Base-by-base conservation (phyloP, 225 moss, liverwort and hornwort genomes). In the Pleurozium schreberi region DNA sequence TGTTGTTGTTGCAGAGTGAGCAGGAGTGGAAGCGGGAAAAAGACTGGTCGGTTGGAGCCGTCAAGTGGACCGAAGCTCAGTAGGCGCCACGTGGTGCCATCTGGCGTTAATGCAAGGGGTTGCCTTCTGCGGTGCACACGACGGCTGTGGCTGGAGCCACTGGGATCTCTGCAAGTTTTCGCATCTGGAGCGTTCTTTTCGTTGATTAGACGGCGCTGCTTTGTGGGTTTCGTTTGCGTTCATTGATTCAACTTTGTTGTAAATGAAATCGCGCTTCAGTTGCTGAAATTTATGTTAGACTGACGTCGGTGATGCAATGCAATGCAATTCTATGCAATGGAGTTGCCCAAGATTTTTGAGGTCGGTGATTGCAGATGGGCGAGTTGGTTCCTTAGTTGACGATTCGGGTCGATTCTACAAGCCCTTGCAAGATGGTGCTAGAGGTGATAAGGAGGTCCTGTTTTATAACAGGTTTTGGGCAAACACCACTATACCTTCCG, bases 331-430 rank as follows among this genome's bases (percentile, higher is more conserved):
- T n/a, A 14, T 14, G 42, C 10, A 73, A 17, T 43, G 43, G 15
- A 5, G 26, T 42, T 70, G 70, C 70, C 16, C 26, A 70, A 42
- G 69, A 0, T 9, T 69, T 40, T 10, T 0, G 69, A 40, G 69
- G n/a, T 40, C 14, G 66, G 20, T 43, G n/a, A 10, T 27, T 42
- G 70, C 27, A 43, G 96, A 93, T 64, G 97, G 96, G 69, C 90
- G 92, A 75, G 86, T 93, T 45, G 95, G 95, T 80, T 95, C 97
- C 40, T 84, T 94, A 38, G 85, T 95, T 12, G 99, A 99, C 74
- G 96, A 95, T 80, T 93, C 95, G 18, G 97, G 97, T 81, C 95
- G 90, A 40, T 99, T 97, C 84, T 97, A 96, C 90, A 97, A 99
- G 94, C 99, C 99, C 33, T 90, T 97, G 90, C 96, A 96, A 95